phyloP scores from a whole-genome alignment of 176 grass and related monocot species.

The Lolium multiflorum region DNA sequence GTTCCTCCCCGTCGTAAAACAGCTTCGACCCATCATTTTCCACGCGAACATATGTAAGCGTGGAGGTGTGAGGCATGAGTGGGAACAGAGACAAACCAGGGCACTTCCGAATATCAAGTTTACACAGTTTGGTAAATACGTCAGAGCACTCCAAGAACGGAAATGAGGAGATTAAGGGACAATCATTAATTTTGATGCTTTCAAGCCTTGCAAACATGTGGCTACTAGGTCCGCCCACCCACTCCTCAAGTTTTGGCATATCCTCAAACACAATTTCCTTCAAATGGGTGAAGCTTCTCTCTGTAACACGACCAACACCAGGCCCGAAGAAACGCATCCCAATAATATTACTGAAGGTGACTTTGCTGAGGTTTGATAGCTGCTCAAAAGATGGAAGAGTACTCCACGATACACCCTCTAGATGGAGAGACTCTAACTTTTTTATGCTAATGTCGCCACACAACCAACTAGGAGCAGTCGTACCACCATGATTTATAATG shows the following conservation, averaged over 20 bases:
- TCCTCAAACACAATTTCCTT: not conserved
- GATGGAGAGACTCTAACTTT: not conserved
- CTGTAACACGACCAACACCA: not conserved
- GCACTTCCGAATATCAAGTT: not conserved
- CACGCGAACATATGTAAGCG: not conserved
- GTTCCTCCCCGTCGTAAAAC: not conserved
- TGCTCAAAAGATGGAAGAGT: not conserved
- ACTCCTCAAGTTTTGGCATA: not conserved
- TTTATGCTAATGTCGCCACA: not conserved
- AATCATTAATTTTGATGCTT: not conserved
- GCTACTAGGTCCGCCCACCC: not conserved
- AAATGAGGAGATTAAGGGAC: not conserved
- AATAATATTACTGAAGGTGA: not conserved
- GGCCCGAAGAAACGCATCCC: not conserved
- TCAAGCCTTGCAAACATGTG: not conserved
- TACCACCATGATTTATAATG: not conserved
- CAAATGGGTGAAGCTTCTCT: not conserved
- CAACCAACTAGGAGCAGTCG: not conserved
- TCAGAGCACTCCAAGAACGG: not conserved
- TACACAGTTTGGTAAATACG: not conserved
- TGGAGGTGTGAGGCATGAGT: not conserved
- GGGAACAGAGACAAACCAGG: not conserved
- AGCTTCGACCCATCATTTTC: not conserved
- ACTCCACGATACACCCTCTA: not conserved
- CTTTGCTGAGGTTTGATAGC: accelerated